These are phyloP conservation scores for Fagopyrum tataricum DNA, from an alignment of 148 eudicot genomes.

Conservation along the genomic window DNA sequence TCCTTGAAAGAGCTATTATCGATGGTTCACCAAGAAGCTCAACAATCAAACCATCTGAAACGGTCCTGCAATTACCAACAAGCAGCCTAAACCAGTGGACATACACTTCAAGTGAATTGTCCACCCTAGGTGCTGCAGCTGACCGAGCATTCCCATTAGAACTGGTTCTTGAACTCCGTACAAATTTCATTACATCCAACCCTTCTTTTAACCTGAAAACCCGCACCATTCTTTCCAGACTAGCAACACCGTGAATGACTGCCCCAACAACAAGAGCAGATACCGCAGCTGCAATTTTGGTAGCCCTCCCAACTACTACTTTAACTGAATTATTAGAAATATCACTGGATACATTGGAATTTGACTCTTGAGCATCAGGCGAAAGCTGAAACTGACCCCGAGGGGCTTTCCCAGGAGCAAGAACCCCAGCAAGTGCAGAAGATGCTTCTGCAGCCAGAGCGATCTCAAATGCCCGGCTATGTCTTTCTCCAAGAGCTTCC, in stretches of 20 bases:
- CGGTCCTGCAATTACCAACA: constrained; percentile 87
- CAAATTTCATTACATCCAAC: constrained; percentile 69
- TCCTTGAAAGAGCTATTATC: constrained; percentile 73
- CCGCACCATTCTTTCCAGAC: constrained; percentile 87
- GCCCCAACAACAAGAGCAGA: constrained; percentile 84
- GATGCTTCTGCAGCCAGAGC: constrained; percentile 92
- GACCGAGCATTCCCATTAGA: constrained; percentile 86
- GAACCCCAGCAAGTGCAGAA: constrained; percentile 67
- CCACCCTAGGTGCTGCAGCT: constrained; percentile 49
- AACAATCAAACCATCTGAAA: constrained; percentile 79
- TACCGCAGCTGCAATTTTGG: constrained; percentile 69
- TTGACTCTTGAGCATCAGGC: constrained; percentile 58
- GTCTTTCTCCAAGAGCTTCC: constrained; percentile 97
- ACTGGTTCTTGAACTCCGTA: constrained; percentile 59
- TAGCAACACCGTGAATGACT: constrained; percentile 82
- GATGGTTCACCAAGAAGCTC: constrained; percentile 95
- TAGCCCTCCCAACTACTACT: constrained; percentile 52
- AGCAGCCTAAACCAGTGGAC: constrained; percentile 92
- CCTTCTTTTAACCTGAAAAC: constrained; percentile 87
- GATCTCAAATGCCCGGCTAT: constrained; percentile 93
- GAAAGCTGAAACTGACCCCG: constrained; percentile 69
- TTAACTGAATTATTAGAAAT: constrained; percentile 42
- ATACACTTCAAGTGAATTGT: constrained; percentile 71
- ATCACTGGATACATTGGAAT: constrained; percentile 43
- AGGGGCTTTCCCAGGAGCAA: constrained; percentile 55